Conservation (phyloP, 495 filamentous ascomycete genomes). For the Penicillium cataractarum region DNA sequence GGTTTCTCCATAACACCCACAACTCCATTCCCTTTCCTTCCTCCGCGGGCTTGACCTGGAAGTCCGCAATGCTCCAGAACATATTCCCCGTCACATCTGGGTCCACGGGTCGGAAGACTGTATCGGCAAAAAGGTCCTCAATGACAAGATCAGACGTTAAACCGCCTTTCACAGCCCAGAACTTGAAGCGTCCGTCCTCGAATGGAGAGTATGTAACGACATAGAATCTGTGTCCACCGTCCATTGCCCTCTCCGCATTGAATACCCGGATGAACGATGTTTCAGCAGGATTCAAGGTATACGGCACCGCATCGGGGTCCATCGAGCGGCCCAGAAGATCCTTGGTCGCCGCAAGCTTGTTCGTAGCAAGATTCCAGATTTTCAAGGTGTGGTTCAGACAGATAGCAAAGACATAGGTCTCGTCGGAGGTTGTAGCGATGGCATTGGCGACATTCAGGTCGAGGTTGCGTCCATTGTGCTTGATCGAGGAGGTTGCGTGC, state of each 20-base stretch:
- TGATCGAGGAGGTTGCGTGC: constrained; percentile 65
- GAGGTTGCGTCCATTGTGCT: constrained; percentile 65
- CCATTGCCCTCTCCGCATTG: constrained; percentile 53
- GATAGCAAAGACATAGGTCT: constrained; percentile 77
- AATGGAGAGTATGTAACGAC: constrained; percentile 86
- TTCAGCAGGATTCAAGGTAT: constrained; percentile 77
- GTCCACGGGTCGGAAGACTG: constrained; percentile 65
- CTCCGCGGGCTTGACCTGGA: constrained; percentile 62
- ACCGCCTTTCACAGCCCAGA: constrained; percentile 78
- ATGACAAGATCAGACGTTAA: constrained; percentile 64
- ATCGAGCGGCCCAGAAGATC: constrained; percentile 68
- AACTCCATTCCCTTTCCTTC: constrained; percentile 62
- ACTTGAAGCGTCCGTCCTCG: constrained; percentile 89
- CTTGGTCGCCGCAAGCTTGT: constrained; percentile 68
- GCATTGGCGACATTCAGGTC: constrained; percentile 66
- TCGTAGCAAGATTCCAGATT: constrained; percentile 79
- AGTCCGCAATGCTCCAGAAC: constrained; percentile 87
- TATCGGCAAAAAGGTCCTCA: constrained; percentile 67
- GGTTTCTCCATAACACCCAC: constrained; percentile 89
- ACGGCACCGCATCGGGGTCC: constrained; percentile 60
- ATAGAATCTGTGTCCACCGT: constrained; percentile 66
- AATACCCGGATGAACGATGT: constrained; percentile 73
- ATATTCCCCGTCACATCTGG: constrained; percentile 71
- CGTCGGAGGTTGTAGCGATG: constrained; percentile 64
- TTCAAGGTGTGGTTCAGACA: constrained; percentile 85